Evolutionary conservation across 768 basidiomycete genomes (phyloP).

Genomic region (Tricholoma flavovirens): DNA sequence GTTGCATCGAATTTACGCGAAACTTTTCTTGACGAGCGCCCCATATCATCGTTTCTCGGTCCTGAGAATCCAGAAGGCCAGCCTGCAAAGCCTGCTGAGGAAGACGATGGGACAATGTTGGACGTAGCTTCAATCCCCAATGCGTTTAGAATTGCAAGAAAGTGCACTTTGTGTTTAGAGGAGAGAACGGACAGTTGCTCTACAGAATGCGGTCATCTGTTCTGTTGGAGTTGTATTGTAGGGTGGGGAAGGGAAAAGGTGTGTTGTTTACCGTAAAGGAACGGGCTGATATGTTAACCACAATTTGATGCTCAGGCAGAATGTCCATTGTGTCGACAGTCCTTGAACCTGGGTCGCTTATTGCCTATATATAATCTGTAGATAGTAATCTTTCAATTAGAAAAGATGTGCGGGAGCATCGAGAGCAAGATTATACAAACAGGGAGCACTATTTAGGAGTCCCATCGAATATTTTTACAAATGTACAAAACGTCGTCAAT

Average conservation of each 20-base stretch:
- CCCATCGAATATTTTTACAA: constrained; percentile 6
- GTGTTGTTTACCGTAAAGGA: background rate
- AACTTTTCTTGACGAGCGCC: constrained; percentile 53
- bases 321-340: constrained; percentile 83
- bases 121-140: constrained; percentile 52
- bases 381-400: constrained; percentile 9
- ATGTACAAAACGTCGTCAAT: constrained; percentile 10
- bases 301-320: constrained; percentile 48
- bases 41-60: constrained; percentile 53
- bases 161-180: constrained; percentile 81
- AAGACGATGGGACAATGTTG: constrained; percentile 64
- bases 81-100: constrained; percentile 54
- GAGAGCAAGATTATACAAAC: constrained; percentile 10
- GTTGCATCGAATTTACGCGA: constrained; percentile 22
- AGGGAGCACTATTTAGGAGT: background rate
- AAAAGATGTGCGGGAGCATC: background rate
- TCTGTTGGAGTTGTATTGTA: constrained; percentile 87
- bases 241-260: constrained; percentile 90
- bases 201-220: constrained; percentile 86
- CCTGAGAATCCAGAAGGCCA: constrained; percentile 45
- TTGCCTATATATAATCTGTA: constrained; percentile 83
- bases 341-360: constrained; percentile 59
- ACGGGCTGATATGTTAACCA: constrained; percentile 3
- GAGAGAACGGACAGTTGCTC: constrained; percentile 77
- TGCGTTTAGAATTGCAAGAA: constrained; percentile 50